Conservation (phyloP, 805 yeast genomes). For the Saccharomycopsis schoenii region DNA sequence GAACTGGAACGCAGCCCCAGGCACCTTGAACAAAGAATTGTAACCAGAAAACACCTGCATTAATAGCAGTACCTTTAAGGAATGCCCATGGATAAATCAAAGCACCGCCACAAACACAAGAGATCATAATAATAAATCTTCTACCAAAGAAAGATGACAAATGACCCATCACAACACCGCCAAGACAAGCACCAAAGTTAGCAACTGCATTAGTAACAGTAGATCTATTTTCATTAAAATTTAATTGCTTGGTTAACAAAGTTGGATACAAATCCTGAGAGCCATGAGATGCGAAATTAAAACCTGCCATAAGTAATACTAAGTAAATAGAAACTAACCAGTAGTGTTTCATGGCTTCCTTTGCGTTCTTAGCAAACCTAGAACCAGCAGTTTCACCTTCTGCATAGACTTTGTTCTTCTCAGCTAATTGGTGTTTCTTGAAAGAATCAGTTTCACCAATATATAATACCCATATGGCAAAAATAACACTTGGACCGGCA, state of each 20-base stretch:
- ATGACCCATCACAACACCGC: slow-evolving; percentile 54
- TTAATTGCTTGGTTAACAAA: slow-evolving; percentile 43
- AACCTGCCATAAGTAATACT: slow-evolving; percentile 54
- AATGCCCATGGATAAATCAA: slow-evolving; percentile 56
- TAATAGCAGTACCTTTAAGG: slow-evolving; percentile 26
- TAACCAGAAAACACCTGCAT: slow-evolving; percentile 52
- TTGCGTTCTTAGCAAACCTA: slow-evolving; percentile 14
- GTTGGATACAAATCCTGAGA: slow-evolving; percentile 69
- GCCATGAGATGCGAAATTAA: slow-evolving; percentile 65
- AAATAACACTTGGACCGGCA: slow-evolving; percentile 51
- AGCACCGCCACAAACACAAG: slow-evolving; percentile 46
- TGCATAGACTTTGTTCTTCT: slow-evolving; percentile 19
- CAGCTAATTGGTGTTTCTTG: slow-evolving; percentile 24
- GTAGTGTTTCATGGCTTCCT: slow-evolving; percentile 34
- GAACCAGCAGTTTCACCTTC: slow-evolving; percentile 21
- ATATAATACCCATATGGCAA: slow-evolving; percentile 46
- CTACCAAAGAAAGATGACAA: slow-evolving; percentile 50
- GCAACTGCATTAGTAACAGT: slow-evolving; percentile 56
- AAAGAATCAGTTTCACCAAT: slow-evolving; percentile 57
- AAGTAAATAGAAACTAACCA: slow-evolving; percentile 54
- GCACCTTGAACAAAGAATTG: slow-evolving; percentile 63
- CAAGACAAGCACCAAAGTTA: slow-evolving; percentile 57
- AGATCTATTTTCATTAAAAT: slow-evolving; percentile 33
- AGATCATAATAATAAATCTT: slow-evolving; percentile 42
- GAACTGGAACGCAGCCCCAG: slow-evolving; percentile 64